These are phyloP conservation scores for Eucalyptus coolabah DNA, from an alignment of 345 rosid species.

Conservation along the genomic window DNA sequence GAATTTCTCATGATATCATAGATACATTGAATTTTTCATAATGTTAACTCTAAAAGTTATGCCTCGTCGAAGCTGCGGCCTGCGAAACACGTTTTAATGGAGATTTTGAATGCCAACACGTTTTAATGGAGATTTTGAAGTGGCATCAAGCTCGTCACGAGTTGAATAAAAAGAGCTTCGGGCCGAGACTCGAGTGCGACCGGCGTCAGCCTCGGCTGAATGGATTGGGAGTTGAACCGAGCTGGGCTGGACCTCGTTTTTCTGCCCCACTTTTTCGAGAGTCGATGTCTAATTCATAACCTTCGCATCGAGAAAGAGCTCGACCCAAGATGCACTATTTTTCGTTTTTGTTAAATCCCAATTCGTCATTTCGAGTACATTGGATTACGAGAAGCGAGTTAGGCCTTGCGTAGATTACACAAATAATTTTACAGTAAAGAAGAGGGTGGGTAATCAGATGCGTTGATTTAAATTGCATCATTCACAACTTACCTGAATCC, in stretches of 20 bases:
- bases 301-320: no score
- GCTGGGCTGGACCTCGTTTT: not conserved
- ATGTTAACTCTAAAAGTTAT: not conserved
- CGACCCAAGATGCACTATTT: no score
- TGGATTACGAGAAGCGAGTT: not conserved
- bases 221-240: not conserved
- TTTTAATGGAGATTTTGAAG: not conserved
- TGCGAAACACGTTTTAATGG: not conserved
- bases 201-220: not conserved
- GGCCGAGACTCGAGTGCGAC: not conserved
- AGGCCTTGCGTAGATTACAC: not conserved
- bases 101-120: no score
- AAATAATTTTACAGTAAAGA: no score
- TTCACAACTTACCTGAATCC: accelerated
- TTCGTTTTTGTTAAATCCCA: not conserved
- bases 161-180: not conserved
- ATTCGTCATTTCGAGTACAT: not conserved
- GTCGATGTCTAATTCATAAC: not conserved
- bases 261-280: not conserved
- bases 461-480: no score
- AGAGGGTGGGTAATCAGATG: not conserved
- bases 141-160: not conserved
- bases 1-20: no score
- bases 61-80: not conserved
- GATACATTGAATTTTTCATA: no score